These are phyloP conservation scores for Tulasnella sp. DNA, from an alignment of 768 basidiomycete genomes.

Conservation along the genomic window DNA sequence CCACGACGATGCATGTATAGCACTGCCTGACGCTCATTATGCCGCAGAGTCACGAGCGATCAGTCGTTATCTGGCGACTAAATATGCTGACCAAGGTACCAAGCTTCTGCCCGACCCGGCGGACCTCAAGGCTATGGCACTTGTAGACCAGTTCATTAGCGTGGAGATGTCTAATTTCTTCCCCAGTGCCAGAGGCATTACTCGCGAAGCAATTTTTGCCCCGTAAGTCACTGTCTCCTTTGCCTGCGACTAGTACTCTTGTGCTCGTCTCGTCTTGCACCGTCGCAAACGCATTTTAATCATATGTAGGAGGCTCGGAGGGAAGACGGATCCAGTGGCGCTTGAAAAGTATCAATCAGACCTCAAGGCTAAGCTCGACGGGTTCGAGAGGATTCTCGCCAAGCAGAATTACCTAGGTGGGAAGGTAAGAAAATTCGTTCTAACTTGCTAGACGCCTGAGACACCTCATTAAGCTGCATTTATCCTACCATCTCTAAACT, in stretches of 20 bases:
- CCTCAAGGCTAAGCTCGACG: conserved; percentile 35
- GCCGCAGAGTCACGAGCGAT: conserved; percentile 46
- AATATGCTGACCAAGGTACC: conserved; percentile 41
- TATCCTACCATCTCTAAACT: background rate
- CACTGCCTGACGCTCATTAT: no score
- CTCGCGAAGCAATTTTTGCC: conserved; percentile 42
- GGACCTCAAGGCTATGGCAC: conserved; percentile 30
- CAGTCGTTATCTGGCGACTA: conserved; percentile 43
- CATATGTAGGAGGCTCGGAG: no score
- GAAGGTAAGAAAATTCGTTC: conserved; percentile 24
- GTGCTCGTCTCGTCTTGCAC: no score
- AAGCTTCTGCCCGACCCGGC: conserved; percentile 35
- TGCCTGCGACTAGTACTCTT: no score
- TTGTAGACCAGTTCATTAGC: conserved; percentile 40
- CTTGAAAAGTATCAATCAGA: conserved; percentile 17
- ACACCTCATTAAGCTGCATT: background rate
- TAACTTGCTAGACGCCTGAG: background rate
- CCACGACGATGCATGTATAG: background rate
- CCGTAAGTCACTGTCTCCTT: conserved; percentile 28
- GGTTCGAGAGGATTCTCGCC: conserved; percentile 44
- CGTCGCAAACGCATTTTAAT: no score
- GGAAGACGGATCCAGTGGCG: background rate
- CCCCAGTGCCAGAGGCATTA: conserved; percentile 32
- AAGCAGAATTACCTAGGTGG: conserved; percentile 44
- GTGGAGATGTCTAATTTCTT: conserved; percentile 47